Evolutionary conservation across 768 basidiomycete species (phyloP), one percentile per base, ranked within the genome.

Genomic region (Phylloporus rhodoxanthus): DNA sequence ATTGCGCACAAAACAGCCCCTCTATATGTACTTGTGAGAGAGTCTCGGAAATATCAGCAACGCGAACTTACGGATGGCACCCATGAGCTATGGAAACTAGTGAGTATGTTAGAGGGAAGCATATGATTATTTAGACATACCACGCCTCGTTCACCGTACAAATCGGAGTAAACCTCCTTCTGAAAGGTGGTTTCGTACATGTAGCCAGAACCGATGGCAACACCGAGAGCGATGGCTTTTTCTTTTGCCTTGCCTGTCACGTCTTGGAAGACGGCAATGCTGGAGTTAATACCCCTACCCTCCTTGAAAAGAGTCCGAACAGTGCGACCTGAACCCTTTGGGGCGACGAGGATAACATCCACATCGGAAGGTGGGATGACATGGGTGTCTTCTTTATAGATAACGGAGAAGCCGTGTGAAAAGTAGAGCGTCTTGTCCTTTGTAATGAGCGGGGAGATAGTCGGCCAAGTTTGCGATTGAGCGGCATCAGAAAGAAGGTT

Each of bases 381-480:
- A 49, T 94, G 79, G 58, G 96, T 99, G 71, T 96, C 91, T 6
- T 99, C 82, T 79, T 94, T 91, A 84, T 86, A 99, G 47, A 99
- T 92, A 57, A 98, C 81, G 57, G 95, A 98, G 86, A 99, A 99
- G 64, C 96, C 96, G 70, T 99, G 96, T 6, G 95, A 92, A 79
- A 99, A 99, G 85, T 99, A 99, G 56, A 99, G 87, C n/a, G 96
- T 99, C 81, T 99, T 98, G 75, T 91, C 96, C 81, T 94, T 91
- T 71, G 93, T 98, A 77, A 98, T 94, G 64, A 97, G 83, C 48
- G 96, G 95, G 38, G 82, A 85, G 61, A 99, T 59, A 46, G 78
- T 74, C 33, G 86, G 76, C 96, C 96, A 99, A 26, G 94, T 97
- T 70, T 87, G 81, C 13, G 91, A 93, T 75, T 99, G 96, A n/a